Percentiles rank a stretch among this genome's conserved stretches.
Conservation (phyloP, 2,329 filamentous ascomycete species). For the Trichoderma afroharzianum region DNA sequence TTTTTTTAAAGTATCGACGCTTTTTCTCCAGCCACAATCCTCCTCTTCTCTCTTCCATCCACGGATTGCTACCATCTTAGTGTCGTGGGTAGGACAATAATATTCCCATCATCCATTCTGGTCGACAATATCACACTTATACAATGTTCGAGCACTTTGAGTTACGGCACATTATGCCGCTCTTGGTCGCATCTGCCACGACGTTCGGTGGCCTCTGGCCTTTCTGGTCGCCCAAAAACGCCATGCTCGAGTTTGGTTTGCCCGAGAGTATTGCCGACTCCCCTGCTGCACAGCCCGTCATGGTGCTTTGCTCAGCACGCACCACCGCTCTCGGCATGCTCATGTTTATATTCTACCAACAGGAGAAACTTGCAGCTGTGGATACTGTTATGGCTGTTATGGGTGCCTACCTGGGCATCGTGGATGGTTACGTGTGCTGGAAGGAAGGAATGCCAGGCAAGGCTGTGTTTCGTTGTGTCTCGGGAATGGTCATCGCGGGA, state of each 20-base stretch:
- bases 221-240: conserved; percentile 13
- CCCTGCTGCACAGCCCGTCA: conserved; percentile 13
- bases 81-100: not conserved
- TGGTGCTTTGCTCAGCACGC: conserved; percentile 13
- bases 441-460: conserved; percentile 14
- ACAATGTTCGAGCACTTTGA: conserved; percentile 15
- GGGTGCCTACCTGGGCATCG: conserved; percentile 16
- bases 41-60: not conserved
- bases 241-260: conserved; percentile 19
- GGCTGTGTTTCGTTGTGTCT: conserved; percentile 16
- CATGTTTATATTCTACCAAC: conserved; percentile 18
- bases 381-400: conserved; percentile 18
- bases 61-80: too few relatives aligned
- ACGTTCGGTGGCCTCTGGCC: conserved; percentile 20
- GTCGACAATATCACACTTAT: not conserved
- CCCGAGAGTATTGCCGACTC: conserved; percentile 10
- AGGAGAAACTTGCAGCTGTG: conserved; percentile 1
- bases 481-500: conserved; percentile 10
- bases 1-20: not conserved
- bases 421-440: conserved; percentile 18
- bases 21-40: not conserved
- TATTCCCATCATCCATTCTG: not conserved
- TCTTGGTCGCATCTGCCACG: conserved; percentile 11
- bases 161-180: conserved; percentile 13
- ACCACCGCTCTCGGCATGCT: conserved; percentile 16